These are phyloP conservation scores for Globisporangium polare DNA, from an alignment of 352 stramenopile genomes.

Conservation along the genomic window DNA sequence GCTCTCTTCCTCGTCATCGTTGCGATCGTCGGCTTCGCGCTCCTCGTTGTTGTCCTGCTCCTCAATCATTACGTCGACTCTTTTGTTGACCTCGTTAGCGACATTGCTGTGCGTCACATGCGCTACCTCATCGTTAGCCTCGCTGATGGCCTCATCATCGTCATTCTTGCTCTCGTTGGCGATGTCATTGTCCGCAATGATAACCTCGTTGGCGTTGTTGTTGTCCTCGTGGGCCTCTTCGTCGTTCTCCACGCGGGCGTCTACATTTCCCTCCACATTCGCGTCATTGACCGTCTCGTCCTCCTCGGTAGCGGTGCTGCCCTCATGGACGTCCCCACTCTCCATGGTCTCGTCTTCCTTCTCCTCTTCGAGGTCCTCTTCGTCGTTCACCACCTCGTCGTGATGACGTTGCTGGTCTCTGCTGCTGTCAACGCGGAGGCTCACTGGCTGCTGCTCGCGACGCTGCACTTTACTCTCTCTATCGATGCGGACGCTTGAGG, in stretches of 20 bases:
- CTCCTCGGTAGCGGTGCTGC: not conserved
- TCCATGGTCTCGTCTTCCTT: not conserved
- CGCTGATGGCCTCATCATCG: too few species aligned
- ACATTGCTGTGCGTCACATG: not conserved
- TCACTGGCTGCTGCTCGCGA: not conserved
- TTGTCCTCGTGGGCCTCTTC: not conserved
- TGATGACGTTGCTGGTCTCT: not conserved
- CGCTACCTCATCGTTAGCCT: too few species aligned
- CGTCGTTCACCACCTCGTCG: not conserved
- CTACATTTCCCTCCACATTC: not conserved
- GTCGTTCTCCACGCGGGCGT: not conserved
- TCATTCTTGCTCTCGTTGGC: too few species aligned
- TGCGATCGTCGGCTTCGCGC: not conserved
- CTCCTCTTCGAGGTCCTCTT: not conserved
- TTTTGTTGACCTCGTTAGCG: not conserved
- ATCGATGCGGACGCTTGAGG: not conserved
- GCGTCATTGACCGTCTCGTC: not conserved
- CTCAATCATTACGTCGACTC: not conserved
- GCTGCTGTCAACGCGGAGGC: not conserved
- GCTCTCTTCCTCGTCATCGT: not conserved
- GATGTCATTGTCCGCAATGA: not conserved
- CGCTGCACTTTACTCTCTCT: not conserved
- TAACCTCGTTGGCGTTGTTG: not conserved
- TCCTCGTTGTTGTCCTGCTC: not conserved
- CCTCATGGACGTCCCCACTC: not conserved